Percentiles rank a stretch among this genome's conserved stretches.
These are phyloP conservation scores for Penicillium salamii DNA, from an alignment of 495 filamentous ascomycete species.

Conservation along the genomic window DNA sequence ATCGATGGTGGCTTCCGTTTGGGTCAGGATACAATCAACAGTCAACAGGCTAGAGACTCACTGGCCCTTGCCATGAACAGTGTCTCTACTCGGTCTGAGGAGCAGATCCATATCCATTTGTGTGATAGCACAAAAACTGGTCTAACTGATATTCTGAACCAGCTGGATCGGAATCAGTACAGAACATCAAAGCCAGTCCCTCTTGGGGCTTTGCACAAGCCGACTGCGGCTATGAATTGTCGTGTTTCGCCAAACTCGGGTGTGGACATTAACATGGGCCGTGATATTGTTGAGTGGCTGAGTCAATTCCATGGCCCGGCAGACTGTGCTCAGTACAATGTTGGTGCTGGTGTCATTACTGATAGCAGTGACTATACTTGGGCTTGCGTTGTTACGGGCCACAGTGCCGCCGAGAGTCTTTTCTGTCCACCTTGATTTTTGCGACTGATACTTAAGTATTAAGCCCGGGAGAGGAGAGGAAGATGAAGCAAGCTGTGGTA, in stretches of 20 bases:
- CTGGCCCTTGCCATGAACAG: constrained; percentile 1
- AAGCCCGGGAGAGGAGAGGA: not conserved
- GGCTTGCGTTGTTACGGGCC: not conserved
- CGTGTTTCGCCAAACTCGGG: not conserved
- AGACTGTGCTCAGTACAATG: constrained; percentile 1
- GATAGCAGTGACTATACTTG: not conserved
- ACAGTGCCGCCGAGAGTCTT: not conserved
- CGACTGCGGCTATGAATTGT: constrained; percentile 1
- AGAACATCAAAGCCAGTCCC: not conserved
- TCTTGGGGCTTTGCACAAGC: not conserved
- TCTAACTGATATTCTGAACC: not conserved
- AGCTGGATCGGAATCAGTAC: not conserved
- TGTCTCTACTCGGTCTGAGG: constrained; percentile 1
- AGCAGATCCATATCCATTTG: constrained; percentile 5
- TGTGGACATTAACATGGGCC: not conserved
- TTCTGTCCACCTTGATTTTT: not conserved
- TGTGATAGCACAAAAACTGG: not conserved
- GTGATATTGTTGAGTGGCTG: not conserved
- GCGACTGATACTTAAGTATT: too few relatives aligned
- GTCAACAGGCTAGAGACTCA: not conserved
- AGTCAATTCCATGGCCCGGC: not conserved
- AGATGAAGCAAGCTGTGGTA: too few relatives aligned
- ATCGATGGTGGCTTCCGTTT: constrained; percentile 1
- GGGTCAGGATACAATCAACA: constrained; percentile 1
- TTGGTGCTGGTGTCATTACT: not conserved